Percentiles rank a stretch among this genome's conserved stretches.
phyloP scores from a whole-genome alignment of 169 alveolate genomes.

The Plasmodium reichenowi region DNA sequence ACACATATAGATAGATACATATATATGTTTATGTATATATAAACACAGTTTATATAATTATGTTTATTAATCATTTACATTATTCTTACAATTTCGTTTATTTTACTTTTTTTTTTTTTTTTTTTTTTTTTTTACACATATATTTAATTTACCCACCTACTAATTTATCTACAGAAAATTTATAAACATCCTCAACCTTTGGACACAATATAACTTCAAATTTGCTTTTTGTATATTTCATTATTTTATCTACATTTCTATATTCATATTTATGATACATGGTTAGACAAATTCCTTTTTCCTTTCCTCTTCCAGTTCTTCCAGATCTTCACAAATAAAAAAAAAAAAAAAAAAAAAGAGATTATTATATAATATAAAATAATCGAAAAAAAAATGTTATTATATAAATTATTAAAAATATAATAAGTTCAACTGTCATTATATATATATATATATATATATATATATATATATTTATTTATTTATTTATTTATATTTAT shows the following conservation, averaged over 20 bases:
- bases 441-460: too few species aligned
- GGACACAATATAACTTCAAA: conserved; percentile 68
- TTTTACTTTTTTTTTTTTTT: neutral
- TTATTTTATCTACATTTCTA: conserved; percentile 47
- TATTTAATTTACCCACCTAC: conserved; percentile 19
- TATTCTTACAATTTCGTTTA: neutral
- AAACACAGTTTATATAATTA: neutral
- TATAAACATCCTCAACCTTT: conserved; percentile 56
- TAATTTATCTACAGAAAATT: conserved; percentile 59
- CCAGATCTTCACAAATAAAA: conserved; percentile 29
- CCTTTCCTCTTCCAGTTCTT: conserved; percentile 67
- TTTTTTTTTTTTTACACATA: neutral
- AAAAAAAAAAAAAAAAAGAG: neutral
- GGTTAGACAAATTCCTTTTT: conserved; percentile 67
- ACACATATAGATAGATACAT: too few species aligned
- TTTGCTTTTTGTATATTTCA: conserved; percentile 55
- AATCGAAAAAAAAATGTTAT: neutral
- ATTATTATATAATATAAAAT: conserved; percentile 6
- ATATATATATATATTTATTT: neutral
- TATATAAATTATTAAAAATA: neutral
- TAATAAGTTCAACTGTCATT: too few species aligned
- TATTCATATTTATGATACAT: conserved; percentile 74
- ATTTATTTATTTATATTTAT: too few species aligned
- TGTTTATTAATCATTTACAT: neutral
- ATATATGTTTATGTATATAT: neutral